Evolutionary conservation across 1,284 basidiomycete species (phyloP).

Genomic region (Cutaneotrichosporon cutaneum): DNA sequence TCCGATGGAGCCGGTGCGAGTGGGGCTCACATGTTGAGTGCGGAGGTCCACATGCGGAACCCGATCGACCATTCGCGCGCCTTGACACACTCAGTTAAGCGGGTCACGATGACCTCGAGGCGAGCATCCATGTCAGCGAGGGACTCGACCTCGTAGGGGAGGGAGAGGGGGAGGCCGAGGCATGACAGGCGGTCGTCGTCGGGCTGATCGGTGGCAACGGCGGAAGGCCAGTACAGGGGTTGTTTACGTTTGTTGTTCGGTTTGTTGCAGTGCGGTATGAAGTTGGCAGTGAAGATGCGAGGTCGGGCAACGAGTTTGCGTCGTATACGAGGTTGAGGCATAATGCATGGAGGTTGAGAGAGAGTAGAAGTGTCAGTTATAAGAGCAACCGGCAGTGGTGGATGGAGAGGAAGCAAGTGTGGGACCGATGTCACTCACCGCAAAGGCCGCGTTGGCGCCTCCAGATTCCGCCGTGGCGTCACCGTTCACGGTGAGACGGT

Average conservation of each 20-base stretch:
- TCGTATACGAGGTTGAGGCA: background rate
- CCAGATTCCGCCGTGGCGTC: background rate
- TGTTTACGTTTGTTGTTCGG: background rate
- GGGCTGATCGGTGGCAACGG: conserved; percentile 30
- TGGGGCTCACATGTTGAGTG: conserved; percentile 66
- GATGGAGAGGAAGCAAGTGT: background rate
- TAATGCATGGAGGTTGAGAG: background rate
- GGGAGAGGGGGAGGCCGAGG: conserved; percentile 43
- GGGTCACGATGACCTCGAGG: conserved; percentile 72
- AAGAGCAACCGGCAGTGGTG: too few species aligned
- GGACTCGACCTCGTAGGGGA: conserved; percentile 81
- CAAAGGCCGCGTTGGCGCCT: conserved; percentile 5
- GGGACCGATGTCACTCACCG: conserved; percentile 1
- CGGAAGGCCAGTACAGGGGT: conserved; percentile 16
- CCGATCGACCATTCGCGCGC: conserved; percentile 78
- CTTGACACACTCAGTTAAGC: conserved; percentile 67
- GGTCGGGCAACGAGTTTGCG: conserved; percentile 1
- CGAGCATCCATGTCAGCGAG: conserved; percentile 75
- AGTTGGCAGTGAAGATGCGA: background rate
- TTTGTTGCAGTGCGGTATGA: background rate
- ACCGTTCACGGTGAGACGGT: conserved; percentile 13
- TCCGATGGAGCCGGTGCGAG: background rate
- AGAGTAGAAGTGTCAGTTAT: background rate
- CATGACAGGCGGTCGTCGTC: conserved; percentile 45
- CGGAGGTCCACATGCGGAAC: conserved; percentile 72